Base-by-base conservation (phyloP, 768 basidiomycete genomes). In the Tubosaeta sp. region DNA sequence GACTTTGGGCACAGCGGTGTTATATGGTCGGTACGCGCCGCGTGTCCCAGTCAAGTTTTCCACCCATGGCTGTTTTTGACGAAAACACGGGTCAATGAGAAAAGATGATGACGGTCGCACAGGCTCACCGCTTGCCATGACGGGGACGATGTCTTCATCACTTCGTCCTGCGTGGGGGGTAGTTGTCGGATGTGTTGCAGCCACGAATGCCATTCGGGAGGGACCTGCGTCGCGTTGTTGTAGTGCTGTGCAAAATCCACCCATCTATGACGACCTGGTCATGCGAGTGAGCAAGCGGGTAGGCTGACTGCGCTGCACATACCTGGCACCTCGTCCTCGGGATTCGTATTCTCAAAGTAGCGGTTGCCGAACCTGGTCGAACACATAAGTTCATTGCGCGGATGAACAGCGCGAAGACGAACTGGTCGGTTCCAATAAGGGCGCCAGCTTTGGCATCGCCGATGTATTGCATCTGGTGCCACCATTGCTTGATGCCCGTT, bases 191-290 rank as follows among this genome's bases (percentile, higher is more conserved):
- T 96, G 64, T 96, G 93, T 10, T 79, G 77, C 32, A 97, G 71
- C 94, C 94, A 98, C 5, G 94, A 84, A 73, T 96, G 95, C 95
- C 95, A 97, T 71, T 95, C 94, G 1, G 94, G 81, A 14, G 93
- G 90, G 31, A 96, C 85, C 74, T 99, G 95, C 0, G 90, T 80
- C n/a, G 90, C 91, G 62, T 97, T 87, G 71, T 78, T 85, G 55
- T 93, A 82, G 64, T 94, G 90, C 82, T 96, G 93, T 16, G 86
- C 79, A 62, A 80, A 92, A 73, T 98, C 95, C 38, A 98, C 84
- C 95, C 95, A 98, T 69, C 95, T 82, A 66, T 96, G 93, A 59
- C 95, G 90, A 62, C 94, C 94, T 90, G 67, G 12, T 41, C 2
- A 12, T 14, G 24, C 14, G 24, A n/a, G 24, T 41, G 22, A 41